Conservation (phyloP, 1,139 yeast species). For the Candida sp. region DNA sequence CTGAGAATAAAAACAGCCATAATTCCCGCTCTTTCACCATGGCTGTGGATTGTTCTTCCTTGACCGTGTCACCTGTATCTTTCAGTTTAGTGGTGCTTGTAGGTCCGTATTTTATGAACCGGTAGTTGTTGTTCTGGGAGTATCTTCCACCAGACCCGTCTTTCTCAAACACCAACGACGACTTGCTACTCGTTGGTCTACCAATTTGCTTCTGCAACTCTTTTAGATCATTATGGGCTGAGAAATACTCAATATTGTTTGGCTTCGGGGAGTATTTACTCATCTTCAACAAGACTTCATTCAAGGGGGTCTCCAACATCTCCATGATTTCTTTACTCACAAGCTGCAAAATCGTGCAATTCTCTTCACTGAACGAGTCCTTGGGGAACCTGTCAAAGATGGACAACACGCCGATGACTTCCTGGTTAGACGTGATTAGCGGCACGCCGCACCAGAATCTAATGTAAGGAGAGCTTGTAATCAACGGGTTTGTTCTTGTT, state of each 20-base stretch:
- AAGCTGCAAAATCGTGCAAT: constrained; percentile 35
- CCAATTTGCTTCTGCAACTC: constrained; percentile 45
- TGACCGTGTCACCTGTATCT: neutral
- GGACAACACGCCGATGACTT: constrained; percentile 62
- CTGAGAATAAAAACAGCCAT: constrained; percentile 41
- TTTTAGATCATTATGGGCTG: constrained; percentile 1
- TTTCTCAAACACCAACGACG: constrained; percentile 50
- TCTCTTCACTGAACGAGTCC: constrained; percentile 35
- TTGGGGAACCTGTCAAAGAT: constrained; percentile 58
- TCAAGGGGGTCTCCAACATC: constrained; percentile 40
- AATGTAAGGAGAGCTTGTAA: constrained; percentile 61
- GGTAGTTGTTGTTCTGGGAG: constrained; percentile 47
- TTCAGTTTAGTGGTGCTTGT: constrained; percentile 2
- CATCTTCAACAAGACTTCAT: constrained; percentile 14
- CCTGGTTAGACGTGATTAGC: constrained; percentile 34
- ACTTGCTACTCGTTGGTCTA: constrained; percentile 52
- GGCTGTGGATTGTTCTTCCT: neutral
- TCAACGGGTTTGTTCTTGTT: constrained; percentile 61
- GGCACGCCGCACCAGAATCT: constrained; percentile 71
- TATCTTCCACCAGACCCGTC: constrained; percentile 69
- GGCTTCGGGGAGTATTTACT: constrained; percentile 3
- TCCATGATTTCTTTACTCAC: constrained; percentile 48
- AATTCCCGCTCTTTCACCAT: constrained; percentile 29
- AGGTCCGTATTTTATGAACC: constrained; percentile 32
- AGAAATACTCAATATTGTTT: constrained; percentile 22